Base-by-base conservation (phyloP, 495 filamentous ascomycete species). In the Hypoxylon fuscum region DNA sequence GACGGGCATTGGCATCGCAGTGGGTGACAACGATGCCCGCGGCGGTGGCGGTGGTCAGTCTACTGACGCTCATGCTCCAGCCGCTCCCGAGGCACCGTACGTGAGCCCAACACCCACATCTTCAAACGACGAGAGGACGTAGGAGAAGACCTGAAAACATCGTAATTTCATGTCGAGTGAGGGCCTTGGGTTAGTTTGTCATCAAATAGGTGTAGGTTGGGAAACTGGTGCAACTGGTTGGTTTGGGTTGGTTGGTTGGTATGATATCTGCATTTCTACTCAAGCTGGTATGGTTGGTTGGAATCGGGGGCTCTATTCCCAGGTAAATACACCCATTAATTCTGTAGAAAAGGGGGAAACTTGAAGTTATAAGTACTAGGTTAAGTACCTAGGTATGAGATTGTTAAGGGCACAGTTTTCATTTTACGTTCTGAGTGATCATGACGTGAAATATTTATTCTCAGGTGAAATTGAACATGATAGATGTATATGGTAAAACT, bases 71-170 rank as follows among this genome's bases (percentile, higher is more conserved):
- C 44, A 18, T 17, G 15, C 12, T 37, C 37, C 20, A 20, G 32
- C 12, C 11, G 45, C 45, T 3, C 15, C 9, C 3, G 45, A 60
- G 2, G 11, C 25, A 25, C 50, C 55, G 10, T 50, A 55, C 21
- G 55, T 56, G 56, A 60, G 55, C 51, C 51, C 55, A 5, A 56
- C 51, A 17, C 51, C 62, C 2, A 66, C 62, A 3, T 34, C 31
- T 37, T 60, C 55, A 8, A 46, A 12, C 5, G 52, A 50, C 22
- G 50, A 40, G 43, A 48, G 18, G 14, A 55, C n/a, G 27, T 15
- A 35, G 10, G 12, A 48, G 35, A 12, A 32, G 50, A 7, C 31
- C 10, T 22, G 47, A 29, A 55, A 9, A 8, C 4, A 5, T 42
- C 8, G n/a, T 23, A 7, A 40, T 37, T 14, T 2, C 11, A 20